A percentile compares a stretch with the other conserved stretches of the same genome.
Evolutionary conservation across 768 basidiomycete genomes (phyloP).

Genomic region (Serpula lacrymans): DNA sequence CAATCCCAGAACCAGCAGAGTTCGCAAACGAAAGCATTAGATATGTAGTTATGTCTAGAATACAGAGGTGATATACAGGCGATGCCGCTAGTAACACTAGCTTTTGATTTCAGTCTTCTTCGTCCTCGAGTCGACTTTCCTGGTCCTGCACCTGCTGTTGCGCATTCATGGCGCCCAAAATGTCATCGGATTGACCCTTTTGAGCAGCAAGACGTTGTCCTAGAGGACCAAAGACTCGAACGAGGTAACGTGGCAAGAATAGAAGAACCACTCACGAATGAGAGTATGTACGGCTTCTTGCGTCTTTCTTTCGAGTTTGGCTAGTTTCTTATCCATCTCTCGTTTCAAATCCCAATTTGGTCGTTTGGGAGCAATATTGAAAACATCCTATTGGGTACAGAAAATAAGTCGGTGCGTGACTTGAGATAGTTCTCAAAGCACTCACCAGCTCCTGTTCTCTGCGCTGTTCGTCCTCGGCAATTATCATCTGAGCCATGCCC

Average conservation of each 20-base stretch:
- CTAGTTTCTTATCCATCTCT: conserved; percentile 86
- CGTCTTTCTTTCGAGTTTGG: conserved; percentile 86
- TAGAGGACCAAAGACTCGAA: conserved; percentile 22
- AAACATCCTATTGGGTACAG: conserved; percentile 63
- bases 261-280: conserved; percentile 63
- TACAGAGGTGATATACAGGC: conserved; percentile 10
- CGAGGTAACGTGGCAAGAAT: conserved; percentile 1
- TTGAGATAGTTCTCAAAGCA: conserved; percentile 8
- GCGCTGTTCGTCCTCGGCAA: conserved; percentile 81
- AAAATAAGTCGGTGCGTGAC: conserved; percentile 2
- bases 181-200: conserved; percentile 74
- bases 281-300: conserved; percentile 90
- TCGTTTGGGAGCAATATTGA: conserved; percentile 96
- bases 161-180: conserved; percentile 82
- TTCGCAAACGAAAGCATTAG: no score
- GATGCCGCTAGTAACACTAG: conserved; percentile 2
- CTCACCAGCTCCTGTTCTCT: conserved; percentile 85
- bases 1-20: no score
- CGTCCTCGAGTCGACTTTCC: conserved; percentile 54
- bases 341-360: conserved; percentile 96
- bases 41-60: conserved; percentile 15
- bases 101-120: conserved; percentile 59
- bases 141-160: conserved; percentile 56
- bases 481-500: conserved; percentile 81
- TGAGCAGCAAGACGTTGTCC: conserved; percentile 79